Percentiles rank a stretch among this genome's conserved stretches.
phyloP scores from a whole-genome alignment of 192 early-diverging fungal genomes.

The Oehlia diaphana region DNA sequence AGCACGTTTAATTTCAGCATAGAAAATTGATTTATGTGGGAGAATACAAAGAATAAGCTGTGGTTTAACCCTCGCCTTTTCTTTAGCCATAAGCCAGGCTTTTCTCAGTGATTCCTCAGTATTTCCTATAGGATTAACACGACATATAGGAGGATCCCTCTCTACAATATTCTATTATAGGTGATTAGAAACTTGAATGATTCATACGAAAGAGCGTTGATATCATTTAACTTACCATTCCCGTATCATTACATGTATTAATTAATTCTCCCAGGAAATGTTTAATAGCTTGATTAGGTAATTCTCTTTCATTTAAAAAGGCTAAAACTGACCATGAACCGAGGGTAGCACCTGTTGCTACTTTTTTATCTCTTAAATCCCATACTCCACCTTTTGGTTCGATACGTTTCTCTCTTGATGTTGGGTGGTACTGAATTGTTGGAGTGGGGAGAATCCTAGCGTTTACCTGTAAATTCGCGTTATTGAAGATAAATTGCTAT shows the following conservation, averaged over 20 bases:
- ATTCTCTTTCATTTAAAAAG: constrained; percentile 35
- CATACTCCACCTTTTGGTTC: constrained; percentile 72
- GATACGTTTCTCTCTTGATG: constrained; percentile 47
- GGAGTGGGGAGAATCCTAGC: constrained; percentile 82
- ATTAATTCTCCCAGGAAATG: too few species aligned
- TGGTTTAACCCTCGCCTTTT: constrained; percentile 44
- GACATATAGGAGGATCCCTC: too few species aligned
- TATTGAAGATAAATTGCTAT: constrained; percentile 6
- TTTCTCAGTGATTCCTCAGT: too few species aligned
- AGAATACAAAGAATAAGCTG: constrained; percentile 82
- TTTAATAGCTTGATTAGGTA: too few species aligned
- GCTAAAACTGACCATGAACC: constrained; percentile 81
- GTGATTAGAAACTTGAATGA: too few species aligned
- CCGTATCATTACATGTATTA: too few species aligned
- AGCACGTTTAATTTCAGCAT: constrained; percentile 83
- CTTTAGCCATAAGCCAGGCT: constrained; percentile 28
- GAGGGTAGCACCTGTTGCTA: constrained; percentile 71
- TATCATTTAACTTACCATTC: too few species aligned
- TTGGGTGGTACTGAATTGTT: constrained; percentile 61
- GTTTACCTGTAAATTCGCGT: neutral
- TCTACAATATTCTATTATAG: too few species aligned
- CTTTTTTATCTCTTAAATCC: constrained; percentile 81
- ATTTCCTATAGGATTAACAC: too few species aligned
- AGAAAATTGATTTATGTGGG: constrained; percentile 40
- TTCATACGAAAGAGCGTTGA: too few species aligned